Conservation (phyloP, 768 basidiomycete genomes). For the Leccinum fibrillosum region DNA sequence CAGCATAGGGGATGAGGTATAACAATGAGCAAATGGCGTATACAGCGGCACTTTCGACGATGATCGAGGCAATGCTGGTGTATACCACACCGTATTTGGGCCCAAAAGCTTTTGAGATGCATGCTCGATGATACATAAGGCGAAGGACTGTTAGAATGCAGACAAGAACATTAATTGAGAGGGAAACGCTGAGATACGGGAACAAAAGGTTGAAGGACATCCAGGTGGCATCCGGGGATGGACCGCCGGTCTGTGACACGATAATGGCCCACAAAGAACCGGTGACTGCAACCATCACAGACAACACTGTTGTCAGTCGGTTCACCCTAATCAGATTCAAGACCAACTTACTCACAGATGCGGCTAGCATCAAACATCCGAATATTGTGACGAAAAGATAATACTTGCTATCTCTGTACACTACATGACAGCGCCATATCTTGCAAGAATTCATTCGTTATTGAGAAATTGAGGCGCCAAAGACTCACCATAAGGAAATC, state of each 20-base stretch:
- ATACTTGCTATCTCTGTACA: conserved; percentile 27
- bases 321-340: neutral
- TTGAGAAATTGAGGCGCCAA: neutral
- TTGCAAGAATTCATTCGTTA: conserved; percentile 3
- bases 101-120: conserved; percentile 26
- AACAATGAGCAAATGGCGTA: conserved; percentile 31
- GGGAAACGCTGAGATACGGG: conserved; percentile 33
- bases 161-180: conserved; percentile 32
- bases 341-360: conserved; percentile 21
- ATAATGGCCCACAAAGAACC: conserved; percentile 30
- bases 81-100: conserved; percentile 27
- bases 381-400: conserved; percentile 13
- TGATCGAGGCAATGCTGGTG: conserved; percentile 30
- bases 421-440: conserved; percentile 33
- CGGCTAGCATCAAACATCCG: conserved; percentile 21
- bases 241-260: conserved; percentile 22
- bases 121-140: conserved; percentile 27
- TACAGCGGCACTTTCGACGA: conserved; percentile 34
- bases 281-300: conserved; percentile 15
- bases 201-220: conserved; percentile 33
- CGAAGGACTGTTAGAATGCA: conserved; percentile 32
- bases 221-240: conserved; percentile 13
- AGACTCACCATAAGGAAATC: conserved; percentile 29
- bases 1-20: conserved; percentile 31
- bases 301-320: neutral